phyloP scores from a whole-genome alignment of 2,329 filamentous ascomycete species.

The Phaeophleospora eucalypticola region DNA sequence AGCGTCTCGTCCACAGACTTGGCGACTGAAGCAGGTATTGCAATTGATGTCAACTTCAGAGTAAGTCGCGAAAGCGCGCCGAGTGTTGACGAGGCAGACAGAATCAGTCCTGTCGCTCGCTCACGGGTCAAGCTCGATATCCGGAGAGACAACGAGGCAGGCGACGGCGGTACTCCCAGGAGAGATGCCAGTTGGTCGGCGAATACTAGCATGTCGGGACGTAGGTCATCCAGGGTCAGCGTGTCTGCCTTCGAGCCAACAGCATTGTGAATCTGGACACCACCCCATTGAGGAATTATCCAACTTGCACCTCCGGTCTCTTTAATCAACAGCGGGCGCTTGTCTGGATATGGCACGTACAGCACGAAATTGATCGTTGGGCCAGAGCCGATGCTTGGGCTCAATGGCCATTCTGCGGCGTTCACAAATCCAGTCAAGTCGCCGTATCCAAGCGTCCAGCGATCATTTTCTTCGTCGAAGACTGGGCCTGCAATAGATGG shows the following conservation, averaged over 20 bases:
- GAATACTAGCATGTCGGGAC: conserved; percentile 81
- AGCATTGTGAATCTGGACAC: conserved; percentile 66
- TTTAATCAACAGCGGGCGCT: conserved; percentile 57
- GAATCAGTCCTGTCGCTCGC: conserved; percentile 75
- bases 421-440: conserved; percentile 95
- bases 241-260: conserved; percentile 36
- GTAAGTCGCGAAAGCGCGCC: conserved; percentile 88
- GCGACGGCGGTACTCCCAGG: conserved; percentile 75
- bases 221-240: conserved; percentile 63
- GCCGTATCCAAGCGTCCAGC: conserved; percentile 71
- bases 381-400: conserved; percentile 85
- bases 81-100: conserved; percentile 87
- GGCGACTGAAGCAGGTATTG: conserved; percentile 82
- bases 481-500: conserved; percentile 57
- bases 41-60: conserved; percentile 78
- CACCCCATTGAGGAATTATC: conserved; percentile 96
- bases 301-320: conserved; percentile 67
- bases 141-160: conserved; percentile 73
- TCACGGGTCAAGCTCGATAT: conserved; percentile 82
- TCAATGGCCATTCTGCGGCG: conserved; percentile 94
- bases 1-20: conserved; percentile 79
- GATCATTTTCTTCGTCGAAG: conserved; percentile 50
- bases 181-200: conserved; percentile 85
- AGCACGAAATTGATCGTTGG: conserved; percentile 96
- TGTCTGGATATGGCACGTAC: conserved; percentile 71